Conservation (phyloP, 1,139 yeast genomes). For the Meyerozyma carpophila region DNA sequence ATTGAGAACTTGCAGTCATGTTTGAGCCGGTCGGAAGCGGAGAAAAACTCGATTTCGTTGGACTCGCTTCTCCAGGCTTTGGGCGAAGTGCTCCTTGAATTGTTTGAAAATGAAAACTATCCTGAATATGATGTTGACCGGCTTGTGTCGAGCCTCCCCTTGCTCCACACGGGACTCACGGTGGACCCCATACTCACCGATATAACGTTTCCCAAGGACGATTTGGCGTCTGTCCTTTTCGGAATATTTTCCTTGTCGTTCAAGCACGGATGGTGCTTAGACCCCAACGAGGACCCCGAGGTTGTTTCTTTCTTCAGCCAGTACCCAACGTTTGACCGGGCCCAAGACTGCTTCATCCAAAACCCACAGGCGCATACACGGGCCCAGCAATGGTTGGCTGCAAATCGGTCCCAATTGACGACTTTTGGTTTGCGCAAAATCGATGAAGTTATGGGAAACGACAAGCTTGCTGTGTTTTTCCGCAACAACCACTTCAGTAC, state of each 20-base stretch:
- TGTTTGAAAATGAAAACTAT: neutral
- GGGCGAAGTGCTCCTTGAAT: conserved; percentile 2
- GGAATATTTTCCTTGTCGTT: conserved; percentile 34
- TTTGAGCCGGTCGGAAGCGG: conserved; percentile 15
- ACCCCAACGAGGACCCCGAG: conserved; percentile 18
- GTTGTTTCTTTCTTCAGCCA: conserved; percentile 18
- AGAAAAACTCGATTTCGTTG: conserved; percentile 19
- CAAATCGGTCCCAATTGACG: conserved; percentile 69
- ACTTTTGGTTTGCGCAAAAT: conserved; percentile 50
- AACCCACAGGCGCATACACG: conserved; percentile 3
- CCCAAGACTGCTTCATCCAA: conserved; percentile 36
- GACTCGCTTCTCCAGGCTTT: conserved; percentile 24
- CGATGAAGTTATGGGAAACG: conserved; percentile 30
- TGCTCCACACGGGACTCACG: conserved; percentile 64
- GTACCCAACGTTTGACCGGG: conserved; percentile 37
- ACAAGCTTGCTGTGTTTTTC: conserved; percentile 59
- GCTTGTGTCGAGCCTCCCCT: conserved; percentile 52
- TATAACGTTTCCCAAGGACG: conserved; percentile 51
- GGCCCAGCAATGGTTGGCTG: conserved; percentile 34
- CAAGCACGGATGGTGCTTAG: conserved; percentile 49
- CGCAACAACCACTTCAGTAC: conserved; percentile 85
- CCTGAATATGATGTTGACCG: conserved; percentile 21
- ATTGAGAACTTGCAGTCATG: conserved; percentile 20
- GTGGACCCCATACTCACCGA: conserved; percentile 64
- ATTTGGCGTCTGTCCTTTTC: conserved; percentile 32